phyloP scores from a whole-genome alignment of 805 yeast genomes.

The Teunomyces barrocoloradensis region DNA sequence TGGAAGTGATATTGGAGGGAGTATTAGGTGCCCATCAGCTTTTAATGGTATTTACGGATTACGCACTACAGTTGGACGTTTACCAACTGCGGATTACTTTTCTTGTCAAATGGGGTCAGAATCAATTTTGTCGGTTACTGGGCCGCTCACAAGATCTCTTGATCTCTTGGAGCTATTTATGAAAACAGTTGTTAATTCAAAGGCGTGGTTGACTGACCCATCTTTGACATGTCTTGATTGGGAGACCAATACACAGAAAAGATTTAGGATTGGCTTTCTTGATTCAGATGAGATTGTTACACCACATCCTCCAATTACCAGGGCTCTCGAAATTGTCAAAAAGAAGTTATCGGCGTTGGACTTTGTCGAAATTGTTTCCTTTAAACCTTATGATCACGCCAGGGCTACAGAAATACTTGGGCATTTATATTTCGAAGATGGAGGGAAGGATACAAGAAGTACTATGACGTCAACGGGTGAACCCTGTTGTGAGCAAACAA shows the following conservation, averaged over 20 bases:
- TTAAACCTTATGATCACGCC: slow-evolving; percentile 23
- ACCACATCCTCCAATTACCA: slow-evolving; percentile 61
- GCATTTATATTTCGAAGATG: slow-evolving; percentile 42
- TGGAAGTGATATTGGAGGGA: slow-evolving; percentile 57
- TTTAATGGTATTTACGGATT: slow-evolving; percentile 41
- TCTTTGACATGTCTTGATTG: slow-evolving; percentile 51
- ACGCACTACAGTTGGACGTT: slow-evolving; percentile 46
- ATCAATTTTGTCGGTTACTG: slow-evolving; percentile 42
- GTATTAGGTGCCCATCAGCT: slow-evolving; percentile 48
- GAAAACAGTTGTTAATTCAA: slow-evolving; percentile 40
- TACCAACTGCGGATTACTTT: slow-evolving; percentile 35
- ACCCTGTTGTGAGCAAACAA: slow-evolving; percentile 63
- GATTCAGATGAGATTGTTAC: slow-evolving; percentile 45
- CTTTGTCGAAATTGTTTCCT: slow-evolving; percentile 49
- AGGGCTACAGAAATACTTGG: slow-evolving; percentile 27
- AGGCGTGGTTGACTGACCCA: slow-evolving; percentile 52
- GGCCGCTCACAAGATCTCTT: slow-evolving; percentile 44
- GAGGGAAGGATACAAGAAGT: slow-evolving; percentile 62
- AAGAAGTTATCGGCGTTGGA: slow-evolving; percentile 27
- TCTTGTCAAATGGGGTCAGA: slow-evolving; percentile 36
- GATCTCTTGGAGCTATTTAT: slow-evolving; percentile 40
- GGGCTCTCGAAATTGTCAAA: slow-evolving; percentile 47
- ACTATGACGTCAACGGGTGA: slow-evolving; percentile 62
- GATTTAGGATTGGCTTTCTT: slow-evolving; percentile 44
- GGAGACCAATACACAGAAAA: slow-evolving; percentile 33